Conservation (phyloP, 148 eudicot species). For the Nepenthes mirabilis region DNA sequence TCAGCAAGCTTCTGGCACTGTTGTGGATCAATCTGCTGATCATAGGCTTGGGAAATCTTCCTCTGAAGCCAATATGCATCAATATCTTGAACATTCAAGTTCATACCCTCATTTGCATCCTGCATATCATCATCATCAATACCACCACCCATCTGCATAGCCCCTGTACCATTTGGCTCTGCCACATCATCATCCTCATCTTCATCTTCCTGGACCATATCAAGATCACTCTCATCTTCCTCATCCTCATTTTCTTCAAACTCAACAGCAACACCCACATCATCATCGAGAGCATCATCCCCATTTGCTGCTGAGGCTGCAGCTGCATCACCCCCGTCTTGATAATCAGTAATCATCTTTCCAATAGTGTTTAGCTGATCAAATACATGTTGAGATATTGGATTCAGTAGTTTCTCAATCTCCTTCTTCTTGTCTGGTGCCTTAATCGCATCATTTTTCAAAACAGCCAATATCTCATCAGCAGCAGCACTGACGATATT, state of each 20-base stretch:
- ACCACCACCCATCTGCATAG: constrained; percentile 76
- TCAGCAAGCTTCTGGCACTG: constrained; percentile 62
- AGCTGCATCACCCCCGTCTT: constrained; percentile 41
- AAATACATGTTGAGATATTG: constrained; percentile 31
- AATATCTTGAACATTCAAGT: constrained; percentile 62
- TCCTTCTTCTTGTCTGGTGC: constrained; percentile 59
- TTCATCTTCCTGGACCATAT: constrained; percentile 52
- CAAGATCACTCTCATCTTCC: constrained; percentile 57
- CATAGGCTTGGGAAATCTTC: constrained; percentile 63
- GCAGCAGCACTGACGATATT: constrained; percentile 66
- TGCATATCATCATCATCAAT: constrained; percentile 57
- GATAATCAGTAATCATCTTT: constrained; percentile 55
- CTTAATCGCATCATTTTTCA: constrained; percentile 51
- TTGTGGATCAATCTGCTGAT: constrained; percentile 62
- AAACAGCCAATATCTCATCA: constrained; percentile 67
- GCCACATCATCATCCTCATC: constrained; percentile 60
- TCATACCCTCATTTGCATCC: constrained; percentile 55
- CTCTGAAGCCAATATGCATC: constrained; percentile 87
- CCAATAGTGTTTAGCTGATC: constrained; percentile 46
- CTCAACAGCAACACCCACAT: constrained; percentile 78
- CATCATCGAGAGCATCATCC: constrained; percentile 54
- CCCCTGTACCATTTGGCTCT: constrained; percentile 35
- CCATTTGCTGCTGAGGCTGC: constrained; percentile 26
- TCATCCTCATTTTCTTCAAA: constrained; percentile 84
- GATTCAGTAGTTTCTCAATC: constrained; percentile 58